Evolutionary conservation across 495 filamentous ascomycete genomes (phyloP).

Genomic region (Aspergillus panamensis): DNA sequence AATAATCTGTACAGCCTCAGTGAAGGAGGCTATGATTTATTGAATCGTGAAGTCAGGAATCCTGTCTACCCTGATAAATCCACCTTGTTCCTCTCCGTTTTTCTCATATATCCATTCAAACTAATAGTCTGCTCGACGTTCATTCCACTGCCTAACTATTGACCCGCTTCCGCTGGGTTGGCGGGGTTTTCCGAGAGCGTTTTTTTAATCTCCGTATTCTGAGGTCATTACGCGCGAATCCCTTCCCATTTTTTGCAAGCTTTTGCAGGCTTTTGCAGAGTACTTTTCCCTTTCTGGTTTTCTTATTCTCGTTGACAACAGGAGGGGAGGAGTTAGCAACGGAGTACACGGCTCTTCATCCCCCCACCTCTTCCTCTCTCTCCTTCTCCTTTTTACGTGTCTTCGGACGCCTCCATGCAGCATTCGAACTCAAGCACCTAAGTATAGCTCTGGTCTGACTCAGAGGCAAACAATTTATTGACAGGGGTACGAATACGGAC

Average conservation of each 20-base stretch:
- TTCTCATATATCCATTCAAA: conserved; percentile 1
- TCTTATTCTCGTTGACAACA: background rate
- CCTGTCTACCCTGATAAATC: background rate
- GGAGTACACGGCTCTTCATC: conserved; percentile 4
- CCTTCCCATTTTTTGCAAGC: conserved; percentile 4
- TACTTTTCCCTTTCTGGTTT: background rate
- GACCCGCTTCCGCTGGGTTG: conserved; percentile 1
- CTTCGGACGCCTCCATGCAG: conserved; percentile 13
- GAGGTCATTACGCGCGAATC: conserved; percentile 6
- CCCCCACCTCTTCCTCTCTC: background rate
- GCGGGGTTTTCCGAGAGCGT: conserved; percentile 15
- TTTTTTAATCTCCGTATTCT: conserved; percentile 4
- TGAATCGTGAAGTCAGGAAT: background rate
- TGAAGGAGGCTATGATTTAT: background rate
- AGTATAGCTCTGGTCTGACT: conserved; percentile 16
- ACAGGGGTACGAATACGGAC: conserved; percentile 10
- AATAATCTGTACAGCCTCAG: conserved; percentile 1
- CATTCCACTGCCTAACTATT: background rate
- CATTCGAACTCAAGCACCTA: conserved; percentile 6
- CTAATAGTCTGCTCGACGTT: background rate
- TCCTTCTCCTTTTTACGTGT: conserved; percentile 8
- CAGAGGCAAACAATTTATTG: conserved; percentile 14
- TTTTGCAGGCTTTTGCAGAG: background rate
- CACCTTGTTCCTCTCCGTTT: background rate
- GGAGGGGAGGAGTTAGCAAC: background rate